phyloP scores from a whole-genome alignment of 331 rosid genomes.

The Pyrus hybrid region DNA sequence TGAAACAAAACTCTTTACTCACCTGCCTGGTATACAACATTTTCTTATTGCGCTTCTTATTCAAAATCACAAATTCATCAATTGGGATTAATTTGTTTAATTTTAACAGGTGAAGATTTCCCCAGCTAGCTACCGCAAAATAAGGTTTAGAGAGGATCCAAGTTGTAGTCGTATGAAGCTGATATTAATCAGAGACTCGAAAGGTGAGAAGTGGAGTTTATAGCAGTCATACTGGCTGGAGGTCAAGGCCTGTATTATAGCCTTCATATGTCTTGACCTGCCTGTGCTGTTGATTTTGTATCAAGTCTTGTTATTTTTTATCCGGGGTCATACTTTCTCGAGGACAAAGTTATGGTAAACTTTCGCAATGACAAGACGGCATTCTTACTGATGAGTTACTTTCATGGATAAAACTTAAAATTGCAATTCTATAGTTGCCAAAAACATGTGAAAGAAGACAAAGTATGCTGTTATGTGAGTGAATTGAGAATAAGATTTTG shows the following conservation, averaged over 20 bases:
- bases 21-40: neutral
- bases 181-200: slow-evolving; percentile 18
- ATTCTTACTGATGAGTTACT: neutral
- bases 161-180: neutral
- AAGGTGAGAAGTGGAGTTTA: neutral
- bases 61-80: neutral
- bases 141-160: slow-evolving; percentile 1
- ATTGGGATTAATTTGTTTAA: neutral
- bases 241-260: slow-evolving; percentile 12
- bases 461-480: neutral
- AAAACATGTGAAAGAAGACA: neutral
- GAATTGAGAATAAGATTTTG: neutral
- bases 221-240: slow-evolving; percentile 9
- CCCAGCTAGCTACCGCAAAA: slow-evolving; percentile 15
- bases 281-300: slow-evolving; percentile 15
- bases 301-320: neutral
- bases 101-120: slow-evolving; percentile 29
- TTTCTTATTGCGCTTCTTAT: neutral
- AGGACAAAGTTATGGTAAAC: no score
- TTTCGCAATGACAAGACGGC: neutral
- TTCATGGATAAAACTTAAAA: neutral
- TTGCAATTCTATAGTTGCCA: neutral
- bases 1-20: neutral
- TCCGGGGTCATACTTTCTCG: neutral
- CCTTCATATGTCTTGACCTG: slow-evolving; percentile 19